Percentiles rank a stretch among this genome's conserved stretches.
Conservation (phyloP, 805 yeast species). For the Cyberlindnera euphorbiiphila region DNA sequence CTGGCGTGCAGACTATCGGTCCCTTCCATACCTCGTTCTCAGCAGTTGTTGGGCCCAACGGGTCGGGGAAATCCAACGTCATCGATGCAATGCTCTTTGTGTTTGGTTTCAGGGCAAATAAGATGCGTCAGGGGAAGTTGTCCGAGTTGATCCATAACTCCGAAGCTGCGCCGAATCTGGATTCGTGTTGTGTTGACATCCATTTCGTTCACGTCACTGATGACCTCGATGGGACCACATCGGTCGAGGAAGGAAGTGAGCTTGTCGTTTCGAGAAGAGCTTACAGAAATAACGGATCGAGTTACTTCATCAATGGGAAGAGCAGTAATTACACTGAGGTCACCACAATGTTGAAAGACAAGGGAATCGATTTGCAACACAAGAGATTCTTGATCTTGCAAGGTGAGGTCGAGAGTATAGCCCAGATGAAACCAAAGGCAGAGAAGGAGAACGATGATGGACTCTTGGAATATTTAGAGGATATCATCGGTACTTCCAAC, state of each 20-base stretch:
- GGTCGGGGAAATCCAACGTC: constrained; percentile 96
- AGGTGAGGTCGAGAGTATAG: constrained; percentile 97
- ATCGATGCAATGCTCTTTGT: constrained; percentile 95
- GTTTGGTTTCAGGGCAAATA: constrained; percentile 93
- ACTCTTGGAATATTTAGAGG: constrained; percentile 87
- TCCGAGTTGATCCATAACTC: constrained; percentile 92
- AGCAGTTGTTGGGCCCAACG: constrained; percentile 98
- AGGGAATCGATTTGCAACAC: constrained; percentile 93
- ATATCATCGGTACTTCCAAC: constrained; percentile 89
- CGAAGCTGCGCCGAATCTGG: constrained; percentile 59
- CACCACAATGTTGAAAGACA: constrained; percentile 62
- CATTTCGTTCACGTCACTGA: constrained; percentile 79
- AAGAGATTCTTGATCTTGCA: constrained; percentile 91
- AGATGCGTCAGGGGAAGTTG: constrained; percentile 95
- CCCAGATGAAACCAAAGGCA: constrained; percentile 98
- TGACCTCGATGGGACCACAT: constrained; percentile 40
- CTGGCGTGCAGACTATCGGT: constrained; percentile 89
- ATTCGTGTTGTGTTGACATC: constrained; percentile 85
- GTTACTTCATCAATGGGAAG: constrained; percentile 68
- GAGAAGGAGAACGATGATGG: constrained; percentile 93
- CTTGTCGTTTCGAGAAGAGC: constrained; percentile 81
- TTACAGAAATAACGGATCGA: constrained; percentile 67
- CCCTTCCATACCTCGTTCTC: constrained; percentile 93
- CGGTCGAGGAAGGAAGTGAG: constrained; percentile 45
- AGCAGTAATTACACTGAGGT: constrained; percentile 76